Percentiles rank a stretch among this genome's conserved stretches.
These are phyloP conservation scores for Stenocarpella maydis DNA, from an alignment of 2,329 filamentous ascomycete species.

Conservation along the genomic window DNA sequence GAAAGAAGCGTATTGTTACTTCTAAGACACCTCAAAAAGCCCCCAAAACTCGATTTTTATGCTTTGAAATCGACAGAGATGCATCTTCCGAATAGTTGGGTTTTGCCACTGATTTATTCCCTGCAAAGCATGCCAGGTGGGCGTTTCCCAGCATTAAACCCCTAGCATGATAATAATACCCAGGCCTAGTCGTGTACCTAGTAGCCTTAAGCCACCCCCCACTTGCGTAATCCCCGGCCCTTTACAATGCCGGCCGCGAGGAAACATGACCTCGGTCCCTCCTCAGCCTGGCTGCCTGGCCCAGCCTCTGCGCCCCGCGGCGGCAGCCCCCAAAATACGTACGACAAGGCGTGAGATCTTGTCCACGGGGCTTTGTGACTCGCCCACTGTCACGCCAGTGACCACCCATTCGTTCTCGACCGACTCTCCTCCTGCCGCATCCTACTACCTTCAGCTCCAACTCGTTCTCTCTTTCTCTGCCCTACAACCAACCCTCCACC, in stretches of 20 bases:
- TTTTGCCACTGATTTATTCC: too few species aligned
- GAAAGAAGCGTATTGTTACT: too few species aligned
- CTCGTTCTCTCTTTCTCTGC: not conserved
- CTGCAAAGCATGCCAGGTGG: not conserved
- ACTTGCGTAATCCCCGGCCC: conserved; percentile 16
- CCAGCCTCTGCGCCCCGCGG: not conserved
- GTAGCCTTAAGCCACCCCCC: conserved; percentile 19
- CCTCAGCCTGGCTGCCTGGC: not conserved
- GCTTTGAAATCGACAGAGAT: too few species aligned
- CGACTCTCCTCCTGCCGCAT: conserved; percentile 18
- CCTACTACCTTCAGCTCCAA: conserved; percentile 12
- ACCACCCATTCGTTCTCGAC: conserved; percentile 2
- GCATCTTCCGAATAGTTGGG: too few species aligned
- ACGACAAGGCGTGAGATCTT: not conserved
- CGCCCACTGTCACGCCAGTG: not conserved
- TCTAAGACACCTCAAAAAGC: too few species aligned
- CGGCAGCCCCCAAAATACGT: conserved; percentile 7
- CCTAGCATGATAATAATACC: too few species aligned
- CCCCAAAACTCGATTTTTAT: too few species aligned
- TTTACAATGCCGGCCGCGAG: conserved; percentile 19
- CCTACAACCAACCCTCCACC: conserved; percentile 13
- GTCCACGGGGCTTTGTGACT: conserved; percentile 1
- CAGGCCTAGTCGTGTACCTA: too few species aligned
- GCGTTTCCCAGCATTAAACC: not conserved
- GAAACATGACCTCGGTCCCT: conserved; percentile 30